A percentile compares a stretch with the other conserved stretches of the same genome.
phyloP scores from a whole-genome alignment of 768 basidiomycete species.

The Rhizopogon vesiculosus region DNA sequence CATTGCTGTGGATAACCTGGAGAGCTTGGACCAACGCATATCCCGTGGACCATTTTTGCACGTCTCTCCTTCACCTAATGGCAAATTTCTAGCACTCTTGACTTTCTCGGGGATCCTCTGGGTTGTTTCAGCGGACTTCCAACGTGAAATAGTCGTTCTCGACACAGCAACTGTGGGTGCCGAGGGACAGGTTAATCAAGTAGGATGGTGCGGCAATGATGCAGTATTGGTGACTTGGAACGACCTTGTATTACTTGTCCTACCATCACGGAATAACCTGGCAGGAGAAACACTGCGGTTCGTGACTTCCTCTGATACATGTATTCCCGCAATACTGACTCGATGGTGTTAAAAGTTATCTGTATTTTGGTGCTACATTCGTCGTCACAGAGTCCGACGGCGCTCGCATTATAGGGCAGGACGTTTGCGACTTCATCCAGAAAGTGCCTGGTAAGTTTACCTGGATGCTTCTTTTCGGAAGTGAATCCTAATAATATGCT shows the following conservation, averaged over 20 bases:
- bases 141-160: constrained; percentile 83
- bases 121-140: constrained; percentile 96
- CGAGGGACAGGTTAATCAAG: constrained; percentile 58
- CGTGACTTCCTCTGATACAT: constrained; percentile 21
- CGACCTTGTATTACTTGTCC: constrained; percentile 74
- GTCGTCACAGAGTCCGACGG: constrained; percentile 88
- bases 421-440: constrained; percentile 84
- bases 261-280: constrained; percentile 72
- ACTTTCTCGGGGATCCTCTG: constrained; percentile 71
- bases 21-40: constrained; percentile 82
- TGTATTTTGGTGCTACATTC: constrained; percentile 70
- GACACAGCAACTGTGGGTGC: constrained; percentile 58
- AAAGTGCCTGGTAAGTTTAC: constrained; percentile 77
- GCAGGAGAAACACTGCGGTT: constrained; percentile 55
- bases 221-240: constrained; percentile 88
- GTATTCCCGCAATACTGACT: no score
- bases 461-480: neutral
- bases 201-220: constrained; percentile 97
- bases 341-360: constrained; percentile 50
- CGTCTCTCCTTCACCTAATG: constrained; percentile 88
- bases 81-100: constrained; percentile 84
- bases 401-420: constrained; percentile 74
- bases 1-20: constrained; percentile 82
- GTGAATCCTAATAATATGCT: neutral
- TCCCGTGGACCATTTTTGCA: constrained; percentile 86